These are phyloP conservation scores for Nicotiana attenuata DNA, from an alignment of 257 asterid species.

Conservation along the genomic window DNA sequence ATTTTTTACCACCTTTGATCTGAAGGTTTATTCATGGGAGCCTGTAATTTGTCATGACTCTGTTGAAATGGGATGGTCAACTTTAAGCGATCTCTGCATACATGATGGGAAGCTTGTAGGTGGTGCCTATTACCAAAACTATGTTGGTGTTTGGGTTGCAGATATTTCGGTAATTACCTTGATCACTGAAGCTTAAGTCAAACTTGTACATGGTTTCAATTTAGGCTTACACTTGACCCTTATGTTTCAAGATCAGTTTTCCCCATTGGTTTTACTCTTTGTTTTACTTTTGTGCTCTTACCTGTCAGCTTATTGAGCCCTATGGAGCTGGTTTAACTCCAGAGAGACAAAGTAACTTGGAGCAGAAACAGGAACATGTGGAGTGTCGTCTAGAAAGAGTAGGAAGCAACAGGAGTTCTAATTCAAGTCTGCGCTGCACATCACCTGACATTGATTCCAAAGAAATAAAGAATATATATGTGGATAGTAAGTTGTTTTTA, in stretches of 20 bases:
- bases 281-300: not conserved
- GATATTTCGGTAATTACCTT: slow-evolving; percentile 64
- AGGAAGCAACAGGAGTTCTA: slow-evolving; percentile 51
- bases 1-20: slow-evolving; percentile 22
- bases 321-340: slow-evolving; percentile 51
- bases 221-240: not conserved
- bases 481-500: slow-evolving; percentile 69
- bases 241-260: not conserved
- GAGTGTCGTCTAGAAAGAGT: slow-evolving; percentile 47
- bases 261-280: not conserved
- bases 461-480: slow-evolving; percentile 89
- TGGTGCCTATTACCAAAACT: slow-evolving; percentile 83
- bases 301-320: slow-evolving; percentile 32
- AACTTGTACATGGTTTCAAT: not conserved
- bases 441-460: slow-evolving; percentile 68
- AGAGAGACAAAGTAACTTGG: slow-evolving; percentile 41
- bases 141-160: slow-evolving; percentile 94
- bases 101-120: slow-evolving; percentile 93
- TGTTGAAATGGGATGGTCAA: slow-evolving; percentile 97
- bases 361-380: slow-evolving; percentile 43
- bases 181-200: not conserved
- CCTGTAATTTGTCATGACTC: slow-evolving; percentile 92
- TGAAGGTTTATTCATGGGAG: slow-evolving; percentile 97
- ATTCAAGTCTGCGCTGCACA: slow-evolving; percentile 44
- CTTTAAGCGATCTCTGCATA: slow-evolving; percentile 83